Base-by-base conservation (phyloP, 495 filamentous ascomycete species). In the Glonium stellatum region DNA sequence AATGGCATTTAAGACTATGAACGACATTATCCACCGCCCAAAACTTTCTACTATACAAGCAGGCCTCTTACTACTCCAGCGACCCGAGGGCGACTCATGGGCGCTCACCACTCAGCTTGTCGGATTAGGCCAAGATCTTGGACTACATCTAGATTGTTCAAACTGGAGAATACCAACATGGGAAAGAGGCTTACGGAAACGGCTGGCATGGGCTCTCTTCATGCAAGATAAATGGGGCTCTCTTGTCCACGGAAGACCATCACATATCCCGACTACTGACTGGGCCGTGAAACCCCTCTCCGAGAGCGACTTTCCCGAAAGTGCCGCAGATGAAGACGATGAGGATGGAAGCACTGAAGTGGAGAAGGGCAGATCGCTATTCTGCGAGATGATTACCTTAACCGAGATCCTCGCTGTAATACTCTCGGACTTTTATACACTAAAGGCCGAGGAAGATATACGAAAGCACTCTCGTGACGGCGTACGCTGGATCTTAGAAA, bases 41-140 rank as follows among this genome's bases (percentile, higher is more conserved):
- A 93, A 90, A 61, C 78, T 96, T 11, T 90, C 91, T n/a, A 93
- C 91, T 9, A 82, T 96, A 37, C 91, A 96, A 70, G 90, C 91
- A 4, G 92, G 90, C 10, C 74, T 96, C 47, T 73, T 96, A 27
- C 78, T 96, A 22, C 88, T 90, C 60, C 90, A 96, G 64, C 81
- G 89, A 46, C 90, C 88, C 19, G 86, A 89, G 41, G 79, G 90
- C 4, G 88, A 90, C 59, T 86, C 89, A 22, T 87, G 87, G 73
- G 84, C 86, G 0, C 75, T 92, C 54, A 95, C 91, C n/a, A 85
- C 87, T 0, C 89, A 96, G 71, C 75, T 91, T 5, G 80, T 90
- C 1, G 85, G 85, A 11, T 78, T 89, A 25, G 85, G 80, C 1
- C 88, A 92, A 71, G 84, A 89, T 65, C 79, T 93, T 6, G 89